Evolutionary conservation across 768 basidiomycete species (phyloP).

Genomic region (Leccinum pellstonianum): DNA sequence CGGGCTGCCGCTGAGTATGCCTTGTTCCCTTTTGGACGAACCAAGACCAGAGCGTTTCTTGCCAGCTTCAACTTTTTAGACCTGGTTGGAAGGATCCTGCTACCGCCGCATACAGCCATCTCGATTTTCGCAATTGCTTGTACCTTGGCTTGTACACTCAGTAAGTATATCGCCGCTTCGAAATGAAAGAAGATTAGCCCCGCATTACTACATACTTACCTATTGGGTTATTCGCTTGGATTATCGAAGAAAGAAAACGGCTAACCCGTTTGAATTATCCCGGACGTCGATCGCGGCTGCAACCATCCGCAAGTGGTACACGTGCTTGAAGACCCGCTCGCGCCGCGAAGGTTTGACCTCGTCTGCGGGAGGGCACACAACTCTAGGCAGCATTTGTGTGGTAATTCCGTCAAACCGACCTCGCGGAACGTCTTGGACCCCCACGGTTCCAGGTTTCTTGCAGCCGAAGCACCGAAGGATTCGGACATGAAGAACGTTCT

Average conservation of each 20-base stretch:
- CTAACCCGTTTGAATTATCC: background rate
- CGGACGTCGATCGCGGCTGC: background rate
- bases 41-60: background rate
- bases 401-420: background rate
- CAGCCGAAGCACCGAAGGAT: background rate
- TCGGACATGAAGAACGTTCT: background rate
- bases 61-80: background rate
- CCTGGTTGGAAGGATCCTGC: background rate
- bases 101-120: background rate
- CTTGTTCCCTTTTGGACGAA: slow-evolving; percentile 12
- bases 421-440: background rate
- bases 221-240: background rate
- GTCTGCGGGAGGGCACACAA: background rate
- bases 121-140: background rate
- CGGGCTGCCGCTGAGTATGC: slow-evolving; percentile 23
- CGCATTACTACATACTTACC: background rate
- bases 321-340: background rate
- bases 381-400: background rate
- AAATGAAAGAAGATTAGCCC: slow-evolving; percentile 19
- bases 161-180: background rate
- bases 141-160: too few relatives aligned
- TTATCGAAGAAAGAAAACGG: background rate
- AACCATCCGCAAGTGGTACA: background rate
- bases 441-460: too few relatives aligned
- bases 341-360: background rate